Percentiles rank a stretch among this genome's conserved stretches.
phyloP scores from a whole-genome alignment of 208 protist genomes.

The Wallacemonas sp. region DNA sequence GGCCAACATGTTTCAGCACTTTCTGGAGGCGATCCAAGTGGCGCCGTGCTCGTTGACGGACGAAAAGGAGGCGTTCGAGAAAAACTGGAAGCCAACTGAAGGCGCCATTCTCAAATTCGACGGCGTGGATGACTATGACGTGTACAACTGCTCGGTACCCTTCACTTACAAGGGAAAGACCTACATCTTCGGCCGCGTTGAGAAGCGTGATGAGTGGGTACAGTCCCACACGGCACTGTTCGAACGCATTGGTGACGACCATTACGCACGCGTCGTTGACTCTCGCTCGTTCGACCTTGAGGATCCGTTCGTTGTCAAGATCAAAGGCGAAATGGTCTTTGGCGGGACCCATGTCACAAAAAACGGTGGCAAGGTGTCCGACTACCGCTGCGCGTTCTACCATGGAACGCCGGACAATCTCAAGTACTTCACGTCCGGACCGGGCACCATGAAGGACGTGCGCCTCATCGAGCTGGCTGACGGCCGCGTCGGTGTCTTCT shows the following conservation, averaged over 20 bases:
- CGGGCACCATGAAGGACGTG: slow-evolving; percentile 25
- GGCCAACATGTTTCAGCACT: slow-evolving; percentile 32
- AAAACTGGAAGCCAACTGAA: slow-evolving; percentile 40
- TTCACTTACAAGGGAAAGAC: slow-evolving; percentile 29
- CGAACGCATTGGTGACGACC: slow-evolving; percentile 20
- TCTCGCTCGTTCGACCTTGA: slow-evolving; percentile 20
- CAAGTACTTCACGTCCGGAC: slow-evolving; percentile 29
- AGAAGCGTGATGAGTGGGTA: slow-evolving; percentile 27
- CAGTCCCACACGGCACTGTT: slow-evolving; percentile 23
- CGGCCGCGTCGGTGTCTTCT: slow-evolving; percentile 21
- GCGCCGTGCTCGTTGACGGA: slow-evolving; percentile 42
- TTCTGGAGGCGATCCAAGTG: slow-evolving; percentile 10
- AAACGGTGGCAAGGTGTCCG: slow-evolving; percentile 21
- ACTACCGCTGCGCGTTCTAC: slow-evolving; percentile 29
- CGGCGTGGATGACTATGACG: slow-evolving; percentile 28
- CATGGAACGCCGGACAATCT: slow-evolving; percentile 21
- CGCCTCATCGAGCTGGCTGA: slow-evolving; percentile 23
- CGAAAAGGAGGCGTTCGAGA: slow-evolving; percentile 51
- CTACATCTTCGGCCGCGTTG: slow-evolving; percentile 27
- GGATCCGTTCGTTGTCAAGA: slow-evolving; percentile 32
- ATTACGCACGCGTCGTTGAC: slow-evolving; percentile 13
- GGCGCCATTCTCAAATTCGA: slow-evolving; percentile 33
- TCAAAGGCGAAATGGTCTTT: slow-evolving; percentile 30
- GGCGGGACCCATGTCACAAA: slow-evolving; percentile 30
- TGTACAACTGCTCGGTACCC: slow-evolving; percentile 31